phyloP scores from a whole-genome alignment of 208 protist genomes.

The Leishmania mexicana region DNA sequence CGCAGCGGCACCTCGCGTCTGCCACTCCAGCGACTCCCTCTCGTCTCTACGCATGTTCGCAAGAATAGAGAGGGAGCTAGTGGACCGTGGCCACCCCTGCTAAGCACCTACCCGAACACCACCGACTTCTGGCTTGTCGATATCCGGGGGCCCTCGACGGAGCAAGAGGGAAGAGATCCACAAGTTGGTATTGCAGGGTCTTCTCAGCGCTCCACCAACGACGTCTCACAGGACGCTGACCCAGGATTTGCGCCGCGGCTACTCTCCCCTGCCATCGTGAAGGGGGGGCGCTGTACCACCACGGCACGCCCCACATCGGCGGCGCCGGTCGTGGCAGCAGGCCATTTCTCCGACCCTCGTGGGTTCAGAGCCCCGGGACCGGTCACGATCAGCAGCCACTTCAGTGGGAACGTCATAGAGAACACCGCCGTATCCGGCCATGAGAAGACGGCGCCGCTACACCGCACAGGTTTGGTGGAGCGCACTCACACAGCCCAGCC shows the following conservation, averaged over 20 bases:
- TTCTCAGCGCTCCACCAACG: not conserved
- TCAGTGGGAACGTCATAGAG: not conserved
- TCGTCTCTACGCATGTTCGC: no score
- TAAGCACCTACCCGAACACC: not conserved
- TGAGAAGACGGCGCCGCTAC: not conserved
- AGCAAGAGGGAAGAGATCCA: not conserved
- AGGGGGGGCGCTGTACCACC: not conserved
- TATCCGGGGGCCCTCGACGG: not conserved
- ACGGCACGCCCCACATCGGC: not conserved
- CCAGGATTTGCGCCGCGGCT: not conserved
- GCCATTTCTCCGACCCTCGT: not conserved
- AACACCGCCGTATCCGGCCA: not conserved
- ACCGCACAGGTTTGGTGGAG: not conserved
- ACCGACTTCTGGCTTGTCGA: not conserved
- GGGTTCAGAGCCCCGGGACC: not conserved
- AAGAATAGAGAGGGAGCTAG: not conserved
- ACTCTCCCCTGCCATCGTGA: not conserved
- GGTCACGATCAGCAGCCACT: not conserved
- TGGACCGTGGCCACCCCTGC: not conserved
- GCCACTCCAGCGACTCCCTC: not conserved
- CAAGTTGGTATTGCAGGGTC: not conserved
- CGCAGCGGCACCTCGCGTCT: constrained; percentile 7
- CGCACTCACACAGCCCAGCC: not conserved
- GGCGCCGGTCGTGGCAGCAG: not conserved
- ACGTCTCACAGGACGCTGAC: not conserved